A percentile compares a stretch with the other conserved stretches of the same genome.
These are phyloP conservation scores for Brettanomyces anomalus DNA, from an alignment of 805 yeast genomes.

Conservation along the genomic window DNA sequence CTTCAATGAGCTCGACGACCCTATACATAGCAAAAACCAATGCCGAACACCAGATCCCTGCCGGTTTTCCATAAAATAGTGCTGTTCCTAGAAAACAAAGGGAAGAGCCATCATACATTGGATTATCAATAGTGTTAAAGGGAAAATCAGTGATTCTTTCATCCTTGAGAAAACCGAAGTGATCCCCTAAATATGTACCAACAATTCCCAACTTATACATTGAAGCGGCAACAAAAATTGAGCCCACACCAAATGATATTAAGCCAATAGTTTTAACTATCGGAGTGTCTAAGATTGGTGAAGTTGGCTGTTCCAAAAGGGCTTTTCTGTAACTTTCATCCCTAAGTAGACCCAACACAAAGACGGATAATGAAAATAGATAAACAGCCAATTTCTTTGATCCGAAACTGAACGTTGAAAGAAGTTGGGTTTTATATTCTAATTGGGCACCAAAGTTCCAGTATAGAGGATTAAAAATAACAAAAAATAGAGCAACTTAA, in stretches of 20 bases:
- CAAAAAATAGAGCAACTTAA: slow-evolving; percentile 47
- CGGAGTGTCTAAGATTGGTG: slow-evolving; percentile 39
- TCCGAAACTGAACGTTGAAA: slow-evolving; percentile 69
- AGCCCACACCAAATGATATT: slow-evolving; percentile 55
- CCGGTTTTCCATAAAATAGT: slow-evolving; percentile 79
- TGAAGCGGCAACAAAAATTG: slow-evolving; percentile 69
- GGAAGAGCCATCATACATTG: slow-evolving; percentile 94
- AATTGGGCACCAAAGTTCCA: slow-evolving; percentile 91
- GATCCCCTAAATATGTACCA: slow-evolving; percentile 95
- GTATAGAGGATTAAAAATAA: slow-evolving; percentile 87
- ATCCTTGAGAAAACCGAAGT: slow-evolving; percentile 91
- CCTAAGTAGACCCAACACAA: slow-evolving; percentile 74
- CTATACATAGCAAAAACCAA: slow-evolving; percentile 76
- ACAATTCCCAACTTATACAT: slow-evolving; percentile 93
- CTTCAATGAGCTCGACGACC: slow-evolving; percentile 82
- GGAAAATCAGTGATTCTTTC: slow-evolving; percentile 89
- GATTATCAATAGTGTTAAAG: slow-evolving; percentile 82
- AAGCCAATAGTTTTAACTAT: slow-evolving; percentile 37
- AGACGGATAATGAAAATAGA: slow-evolving; percentile 71
- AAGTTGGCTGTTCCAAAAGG: slow-evolving; percentile 59
- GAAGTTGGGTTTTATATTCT: slow-evolving; percentile 68
- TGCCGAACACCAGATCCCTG: slow-evolving; percentile 67
- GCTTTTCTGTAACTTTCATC: slow-evolving; percentile 72
- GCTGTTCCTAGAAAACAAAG: slow-evolving; percentile 88
- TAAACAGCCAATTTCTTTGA: slow-evolving; percentile 73